phyloP scores from a whole-genome alignment of 176 grass and related monocot genomes.

The Areca catechu region DNA sequence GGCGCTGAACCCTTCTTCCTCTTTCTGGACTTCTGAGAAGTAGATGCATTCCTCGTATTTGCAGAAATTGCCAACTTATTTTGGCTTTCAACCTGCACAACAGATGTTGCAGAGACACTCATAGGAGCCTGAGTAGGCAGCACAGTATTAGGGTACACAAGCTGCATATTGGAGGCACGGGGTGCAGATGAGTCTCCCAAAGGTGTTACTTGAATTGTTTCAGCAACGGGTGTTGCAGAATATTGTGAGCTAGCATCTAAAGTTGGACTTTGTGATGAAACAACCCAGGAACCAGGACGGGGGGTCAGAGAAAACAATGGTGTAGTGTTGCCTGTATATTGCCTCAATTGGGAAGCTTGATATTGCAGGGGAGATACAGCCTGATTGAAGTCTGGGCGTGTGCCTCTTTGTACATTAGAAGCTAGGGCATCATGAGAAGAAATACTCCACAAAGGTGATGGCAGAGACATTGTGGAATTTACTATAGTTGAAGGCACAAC shows the following conservation, averaged over 20 bases:
- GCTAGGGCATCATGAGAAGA: constrained; percentile 34
- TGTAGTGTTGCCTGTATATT: constrained; percentile 31
- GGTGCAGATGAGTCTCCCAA: constrained; percentile 36
- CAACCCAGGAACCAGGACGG: constrained; percentile 44
- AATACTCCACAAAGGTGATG: constrained; percentile 36
- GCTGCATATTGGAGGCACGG: constrained; percentile 22
- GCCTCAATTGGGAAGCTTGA: constrained; percentile 47
- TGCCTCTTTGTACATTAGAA: constrained; percentile 55
- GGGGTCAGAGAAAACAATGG: constrained; percentile 58
- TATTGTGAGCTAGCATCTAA: constrained; percentile 59
- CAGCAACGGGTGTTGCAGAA: constrained; percentile 34
- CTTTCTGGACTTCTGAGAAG: constrained; percentile 78
- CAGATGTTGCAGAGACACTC: constrained; percentile 28
- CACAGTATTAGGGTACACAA: constrained; percentile 32
- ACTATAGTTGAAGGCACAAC: constrained; percentile 16
- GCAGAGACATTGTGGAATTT: constrained; percentile 27
- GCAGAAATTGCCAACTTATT: constrained; percentile 43
- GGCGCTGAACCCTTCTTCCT: constrained; percentile 73
- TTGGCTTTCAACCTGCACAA: constrained; percentile 34
- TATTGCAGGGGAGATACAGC: constrained; percentile 60
- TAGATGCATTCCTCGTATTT: constrained; percentile 30
- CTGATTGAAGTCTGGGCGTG: constrained; percentile 72
- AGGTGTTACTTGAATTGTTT: constrained; percentile 49
- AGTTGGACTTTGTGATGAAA: constrained; percentile 59
- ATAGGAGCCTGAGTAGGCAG: constrained; percentile 30